Evolutionary conservation across 345 rosid species (phyloP).

Genomic region (Lepidium didymum): DNA sequence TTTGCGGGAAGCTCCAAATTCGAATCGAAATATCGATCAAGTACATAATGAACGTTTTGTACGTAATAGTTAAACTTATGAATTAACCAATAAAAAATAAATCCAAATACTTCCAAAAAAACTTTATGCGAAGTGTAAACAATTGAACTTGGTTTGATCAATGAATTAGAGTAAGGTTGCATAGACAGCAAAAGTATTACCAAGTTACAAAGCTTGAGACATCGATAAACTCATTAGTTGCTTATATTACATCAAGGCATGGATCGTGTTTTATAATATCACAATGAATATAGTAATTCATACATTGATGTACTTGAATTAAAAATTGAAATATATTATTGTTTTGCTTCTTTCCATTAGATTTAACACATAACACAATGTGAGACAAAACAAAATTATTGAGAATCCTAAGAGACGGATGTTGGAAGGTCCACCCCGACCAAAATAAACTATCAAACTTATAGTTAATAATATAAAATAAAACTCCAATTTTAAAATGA

Average conservation of each 20-base stretch:
- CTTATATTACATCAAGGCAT: conserved; percentile 14
- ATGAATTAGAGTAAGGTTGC: conserved; percentile 1
- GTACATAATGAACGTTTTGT: neutral
- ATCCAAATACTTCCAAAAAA: neutral
- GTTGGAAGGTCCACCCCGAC: conserved; percentile 26
- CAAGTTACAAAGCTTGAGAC: conserved; percentile 14
- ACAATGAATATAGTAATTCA: neutral
- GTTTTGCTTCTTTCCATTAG: conserved; percentile 8
- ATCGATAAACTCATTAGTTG: conserved; percentile 20
- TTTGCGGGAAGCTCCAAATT: neutral
- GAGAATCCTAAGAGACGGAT: conserved; percentile 27
- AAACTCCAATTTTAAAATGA: neutral
- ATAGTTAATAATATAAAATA: neutral
- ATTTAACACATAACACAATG: conserved; percentile 27
- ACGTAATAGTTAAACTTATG: neutral
- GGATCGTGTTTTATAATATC: neutral
- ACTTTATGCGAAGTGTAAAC: neutral
- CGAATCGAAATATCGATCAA: neutral
- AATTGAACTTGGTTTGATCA: conserved; percentile 11
- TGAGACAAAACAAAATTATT: conserved; percentile 26
- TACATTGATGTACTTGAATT: neutral
- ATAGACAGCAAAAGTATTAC: conserved; percentile 2
- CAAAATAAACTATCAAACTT: conserved; percentile 1
- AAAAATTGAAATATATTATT: neutral
- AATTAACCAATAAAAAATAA: neutral